These are phyloP conservation scores for Nelumbo lutea DNA, from an alignment of 164 flowering plant genomes.

Conservation along the genomic window DNA sequence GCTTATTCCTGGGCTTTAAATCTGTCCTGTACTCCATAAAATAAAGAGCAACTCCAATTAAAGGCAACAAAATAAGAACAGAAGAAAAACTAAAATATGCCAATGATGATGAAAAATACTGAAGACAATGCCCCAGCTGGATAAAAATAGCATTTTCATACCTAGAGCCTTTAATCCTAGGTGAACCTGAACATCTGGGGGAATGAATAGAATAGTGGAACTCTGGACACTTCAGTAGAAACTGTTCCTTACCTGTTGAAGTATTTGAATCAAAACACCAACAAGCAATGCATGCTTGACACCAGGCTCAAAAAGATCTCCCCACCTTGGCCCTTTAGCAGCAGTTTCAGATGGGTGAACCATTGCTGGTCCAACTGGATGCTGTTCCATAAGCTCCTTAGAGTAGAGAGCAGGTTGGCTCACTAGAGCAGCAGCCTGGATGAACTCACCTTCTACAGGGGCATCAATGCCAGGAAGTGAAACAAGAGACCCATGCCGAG, in stretches of 20 bases:
- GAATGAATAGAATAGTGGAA: background rate
- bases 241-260: conserved; percentile 45
- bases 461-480: conserved; percentile 43
- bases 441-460: conserved; percentile 27
- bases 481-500: conserved; percentile 44
- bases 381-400: conserved; percentile 40
- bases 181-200: too few relatives aligned
- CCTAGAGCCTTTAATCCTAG: too few relatives aligned
- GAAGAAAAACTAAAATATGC: too few relatives aligned
- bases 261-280: conserved; percentile 54
- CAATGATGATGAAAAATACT: too few relatives aligned
- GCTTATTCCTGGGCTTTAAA: too few relatives aligned
- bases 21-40: too few relatives aligned
- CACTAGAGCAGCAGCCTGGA: conserved; percentile 58
- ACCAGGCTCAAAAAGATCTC: conserved; percentile 49
- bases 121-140: too few relatives aligned
- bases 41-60: too few relatives aligned
- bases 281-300: conserved; percentile 53
- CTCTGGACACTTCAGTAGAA: background rate
- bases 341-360: conserved; percentile 45
- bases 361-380: conserved; percentile 52
- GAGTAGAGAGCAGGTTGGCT: conserved; percentile 52
- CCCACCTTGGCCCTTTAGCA: conserved; percentile 35
- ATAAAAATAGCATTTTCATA: too few relatives aligned
- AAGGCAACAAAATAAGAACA: too few relatives aligned